These are phyloP conservation scores for Dryas octopetala DNA, from an alignment of 306 rosid genomes.

Conservation along the genomic window DNA sequence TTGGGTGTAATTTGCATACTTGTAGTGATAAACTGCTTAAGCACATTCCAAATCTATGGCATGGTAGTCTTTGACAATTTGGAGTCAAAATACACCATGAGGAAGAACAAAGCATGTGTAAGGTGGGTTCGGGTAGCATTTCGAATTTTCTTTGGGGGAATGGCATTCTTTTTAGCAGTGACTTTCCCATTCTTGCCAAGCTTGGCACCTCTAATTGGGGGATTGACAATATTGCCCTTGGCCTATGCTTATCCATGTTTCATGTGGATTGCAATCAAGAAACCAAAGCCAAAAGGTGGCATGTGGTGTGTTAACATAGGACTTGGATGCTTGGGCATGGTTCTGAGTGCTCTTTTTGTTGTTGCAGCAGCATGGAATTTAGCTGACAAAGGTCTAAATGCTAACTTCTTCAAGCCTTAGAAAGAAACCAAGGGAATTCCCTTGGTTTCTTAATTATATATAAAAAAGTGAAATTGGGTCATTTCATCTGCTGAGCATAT, in stretches of 20 bases:
- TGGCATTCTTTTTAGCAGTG: slow-evolving; percentile 47
- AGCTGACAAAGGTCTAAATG: slow-evolving; percentile 34
- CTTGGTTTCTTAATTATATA: too few relatives aligned
- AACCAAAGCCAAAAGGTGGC: slow-evolving; percentile 29
- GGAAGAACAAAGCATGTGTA: slow-evolving; percentile 44
- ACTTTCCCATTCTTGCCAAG: slow-evolving; percentile 59
- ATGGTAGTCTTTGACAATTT: slow-evolving; percentile 66
- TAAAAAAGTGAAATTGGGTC: too few relatives aligned
- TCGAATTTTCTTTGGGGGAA: slow-evolving; percentile 52
- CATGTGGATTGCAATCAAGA: slow-evolving; percentile 72
- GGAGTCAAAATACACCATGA: slow-evolving; percentile 42
- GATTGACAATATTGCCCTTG: slow-evolving; percentile 53
- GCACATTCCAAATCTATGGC: slow-evolving; percentile 59
- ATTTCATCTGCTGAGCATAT: too few relatives aligned
- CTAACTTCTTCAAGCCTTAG: slow-evolving; percentile 62
- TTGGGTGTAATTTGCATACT: slow-evolving; percentile 44
- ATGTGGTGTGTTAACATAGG: slow-evolving; percentile 41
- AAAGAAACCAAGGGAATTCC: too few relatives aligned
- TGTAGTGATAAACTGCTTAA: slow-evolving; percentile 35
- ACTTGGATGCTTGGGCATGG: slow-evolving; percentile 54
- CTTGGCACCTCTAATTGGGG: slow-evolving; percentile 47
- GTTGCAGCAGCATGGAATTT: slow-evolving; percentile 46
- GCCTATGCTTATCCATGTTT: slow-evolving; percentile 70
- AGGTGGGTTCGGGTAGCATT: slow-evolving; percentile 28
- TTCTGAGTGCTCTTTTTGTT: slow-evolving; percentile 36